Percentiles rank a stretch among this genome's conserved stretches.
These are phyloP conservation scores for Anaeromyces robustus DNA, from an alignment of 192 early-diverging fungal species.

Conservation along the genomic window DNA sequence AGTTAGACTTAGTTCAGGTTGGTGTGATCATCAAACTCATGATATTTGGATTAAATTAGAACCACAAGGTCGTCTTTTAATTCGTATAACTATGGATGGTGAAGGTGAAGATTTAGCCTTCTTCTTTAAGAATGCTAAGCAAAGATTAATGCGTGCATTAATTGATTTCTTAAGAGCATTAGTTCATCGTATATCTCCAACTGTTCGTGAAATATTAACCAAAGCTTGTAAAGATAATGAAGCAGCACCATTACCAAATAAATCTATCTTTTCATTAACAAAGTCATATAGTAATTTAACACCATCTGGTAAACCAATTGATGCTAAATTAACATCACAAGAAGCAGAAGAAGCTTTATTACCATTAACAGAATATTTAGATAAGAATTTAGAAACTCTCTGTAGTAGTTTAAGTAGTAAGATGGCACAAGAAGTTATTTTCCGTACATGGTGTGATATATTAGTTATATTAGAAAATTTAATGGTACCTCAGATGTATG, in stretches of 20 bases:
- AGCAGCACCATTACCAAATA: constrained; percentile 23
- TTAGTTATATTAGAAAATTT: constrained; percentile 48
- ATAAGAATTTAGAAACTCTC: constrained; percentile 47
- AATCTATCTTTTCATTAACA: constrained; percentile 24
- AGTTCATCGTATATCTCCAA: constrained; percentile 53
- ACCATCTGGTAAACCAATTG: constrained; percentile 4
- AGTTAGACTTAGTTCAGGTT: constrained; percentile 42
- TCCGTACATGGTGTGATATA: constrained; percentile 57
- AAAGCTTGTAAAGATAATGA: constrained; percentile 40
- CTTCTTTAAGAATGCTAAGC: constrained; percentile 63
- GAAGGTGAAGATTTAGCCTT: constrained; percentile 70
- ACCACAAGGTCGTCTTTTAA: constrained; percentile 42
- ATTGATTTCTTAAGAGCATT: constrained; percentile 51
- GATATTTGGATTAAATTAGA: constrained; percentile 54
- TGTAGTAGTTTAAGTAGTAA: constrained; percentile 48
- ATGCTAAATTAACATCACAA: constrained; percentile 5
- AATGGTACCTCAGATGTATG: constrained; percentile 46
- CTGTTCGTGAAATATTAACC: constrained; percentile 45
- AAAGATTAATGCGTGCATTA: constrained; percentile 47
- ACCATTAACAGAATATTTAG: constrained; percentile 59
- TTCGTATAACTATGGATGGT: constrained; percentile 61
- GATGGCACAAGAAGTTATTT: constrained; percentile 46
- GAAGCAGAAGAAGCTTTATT: constrained; percentile 50
- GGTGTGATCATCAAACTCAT: constrained; percentile 42
- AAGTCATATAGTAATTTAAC: constrained; percentile 25